phyloP scores from a whole-genome alignment of 768 basidiomycete species.

The Lactarius trivialis region DNA sequence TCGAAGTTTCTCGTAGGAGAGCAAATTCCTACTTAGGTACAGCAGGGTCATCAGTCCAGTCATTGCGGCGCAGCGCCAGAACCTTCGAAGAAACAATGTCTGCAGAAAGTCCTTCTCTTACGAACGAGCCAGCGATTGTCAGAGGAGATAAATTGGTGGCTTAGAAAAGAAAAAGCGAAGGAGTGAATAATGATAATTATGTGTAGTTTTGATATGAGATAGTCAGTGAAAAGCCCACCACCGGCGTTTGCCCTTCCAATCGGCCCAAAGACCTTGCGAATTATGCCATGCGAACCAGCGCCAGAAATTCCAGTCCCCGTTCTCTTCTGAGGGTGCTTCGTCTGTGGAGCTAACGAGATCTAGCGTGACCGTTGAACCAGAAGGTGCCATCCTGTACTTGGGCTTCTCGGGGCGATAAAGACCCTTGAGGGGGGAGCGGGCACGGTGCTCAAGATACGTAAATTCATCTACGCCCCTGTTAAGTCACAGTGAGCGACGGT shows the following conservation, averaged over 20 bases:
- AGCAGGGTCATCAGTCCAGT: slow-evolving; percentile 1
- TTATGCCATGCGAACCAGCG: slow-evolving; percentile 24
- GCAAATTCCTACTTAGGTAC: slow-evolving; percentile 7
- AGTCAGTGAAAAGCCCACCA: slow-evolving; percentile 18
- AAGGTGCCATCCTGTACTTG: slow-evolving; percentile 14
- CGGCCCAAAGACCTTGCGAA: slow-evolving; percentile 21
- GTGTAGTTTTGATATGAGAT: background rate
- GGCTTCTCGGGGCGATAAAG: slow-evolving; percentile 23
- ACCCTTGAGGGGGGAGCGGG: slow-evolving; percentile 7
- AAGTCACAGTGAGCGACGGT: background rate
- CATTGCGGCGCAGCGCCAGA: background rate
- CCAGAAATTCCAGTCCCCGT: slow-evolving; percentile 17
- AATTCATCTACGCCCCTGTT: slow-evolving; percentile 19
- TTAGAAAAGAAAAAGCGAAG: background rate
- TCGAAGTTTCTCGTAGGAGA: slow-evolving; percentile 13
- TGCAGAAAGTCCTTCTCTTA: background rate
- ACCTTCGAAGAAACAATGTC: background rate
- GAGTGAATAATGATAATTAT: slow-evolving; percentile 14
- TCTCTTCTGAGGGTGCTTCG: background rate
- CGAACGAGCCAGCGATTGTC: background rate
- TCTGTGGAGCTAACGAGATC: slow-evolving; percentile 20
- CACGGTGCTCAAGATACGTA: slow-evolving; percentile 16
- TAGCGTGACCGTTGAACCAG: slow-evolving; percentile 1
- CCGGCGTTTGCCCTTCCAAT: slow-evolving; percentile 17
- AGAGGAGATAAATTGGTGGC: background rate